These are phyloP conservation scores for Phytophthora foliorum DNA, from an alignment of 352 stramenopile genomes.

Conservation along the genomic window DNA sequence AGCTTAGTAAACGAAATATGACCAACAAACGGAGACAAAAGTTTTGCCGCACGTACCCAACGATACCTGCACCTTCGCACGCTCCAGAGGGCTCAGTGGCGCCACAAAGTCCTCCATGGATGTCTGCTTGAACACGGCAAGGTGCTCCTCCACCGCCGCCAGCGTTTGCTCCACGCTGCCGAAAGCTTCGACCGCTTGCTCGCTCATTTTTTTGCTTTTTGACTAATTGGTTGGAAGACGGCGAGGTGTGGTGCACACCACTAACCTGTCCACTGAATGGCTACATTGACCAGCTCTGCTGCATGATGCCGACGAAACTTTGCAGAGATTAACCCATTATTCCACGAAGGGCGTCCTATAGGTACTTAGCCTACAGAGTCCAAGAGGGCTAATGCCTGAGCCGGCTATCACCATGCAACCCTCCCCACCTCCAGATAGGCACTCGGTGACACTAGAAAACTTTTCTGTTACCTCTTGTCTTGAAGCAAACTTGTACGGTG, in stretches of 20 bases:
- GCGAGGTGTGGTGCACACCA: constrained; percentile 27
- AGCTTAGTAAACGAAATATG: constrained; percentile 7
- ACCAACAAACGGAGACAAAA: background rate
- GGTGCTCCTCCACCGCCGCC: constrained; percentile 75
- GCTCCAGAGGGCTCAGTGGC: constrained; percentile 72
- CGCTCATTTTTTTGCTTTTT: constrained; percentile 53
- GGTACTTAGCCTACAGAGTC: too few relatives aligned
- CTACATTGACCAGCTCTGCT: too few relatives aligned
- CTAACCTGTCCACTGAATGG: background rate
- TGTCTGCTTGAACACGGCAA: constrained; percentile 63
- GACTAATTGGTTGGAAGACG: constrained; percentile 28
- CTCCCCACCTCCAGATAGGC: too few relatives aligned
- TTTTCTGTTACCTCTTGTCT: too few relatives aligned
- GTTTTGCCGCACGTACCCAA: constrained; percentile 56
- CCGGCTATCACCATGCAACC: too few relatives aligned
- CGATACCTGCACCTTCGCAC: constrained; percentile 87
- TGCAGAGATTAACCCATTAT: too few relatives aligned
- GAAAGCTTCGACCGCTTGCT: constrained; percentile 71
- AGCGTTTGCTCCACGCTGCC: constrained; percentile 84
- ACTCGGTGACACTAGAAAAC: too few relatives aligned
- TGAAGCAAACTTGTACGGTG: too few relatives aligned
- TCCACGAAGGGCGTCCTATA: too few relatives aligned
- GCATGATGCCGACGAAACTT: too few relatives aligned
- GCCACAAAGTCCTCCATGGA: constrained; percentile 69
- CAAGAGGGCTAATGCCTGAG: too few relatives aligned